phyloP scores from a whole-genome alignment of 306 rosid species.

The Cercis canadensis region DNA sequence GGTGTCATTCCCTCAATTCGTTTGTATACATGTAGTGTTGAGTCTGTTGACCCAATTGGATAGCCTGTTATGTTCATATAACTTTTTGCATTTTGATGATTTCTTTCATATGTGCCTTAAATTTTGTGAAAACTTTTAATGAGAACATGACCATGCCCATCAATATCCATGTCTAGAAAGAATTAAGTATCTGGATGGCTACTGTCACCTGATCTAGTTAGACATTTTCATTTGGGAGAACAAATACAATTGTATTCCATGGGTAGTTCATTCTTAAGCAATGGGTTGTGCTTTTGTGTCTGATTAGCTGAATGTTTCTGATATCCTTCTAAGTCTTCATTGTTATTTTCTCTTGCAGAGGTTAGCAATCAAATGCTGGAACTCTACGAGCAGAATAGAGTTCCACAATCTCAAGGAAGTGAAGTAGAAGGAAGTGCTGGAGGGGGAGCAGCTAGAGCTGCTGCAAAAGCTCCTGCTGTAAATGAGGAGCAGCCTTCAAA shows the following conservation, averaged over 20 bases:
- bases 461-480: slow-evolving; percentile 53
- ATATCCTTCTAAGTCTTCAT: slow-evolving; percentile 19
- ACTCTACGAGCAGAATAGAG: slow-evolving; percentile 85
- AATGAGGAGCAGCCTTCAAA: slow-evolving; percentile 69
- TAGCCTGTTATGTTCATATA: slow-evolving; percentile 37
- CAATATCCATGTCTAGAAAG: neutral
- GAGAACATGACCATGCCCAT: slow-evolving; percentile 11
- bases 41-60: slow-evolving; percentile 36
- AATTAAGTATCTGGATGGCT: slow-evolving; percentile 23
- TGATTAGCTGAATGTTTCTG: slow-evolving; percentile 18
- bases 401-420: slow-evolving; percentile 73
- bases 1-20: slow-evolving; percentile 64
- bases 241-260: slow-evolving; percentile 14
- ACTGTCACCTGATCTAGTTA: slow-evolving; percentile 28
- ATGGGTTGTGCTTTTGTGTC: slow-evolving; percentile 37
- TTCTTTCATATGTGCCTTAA: slow-evolving; percentile 17
- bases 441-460: slow-evolving; percentile 52
- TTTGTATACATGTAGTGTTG: slow-evolving; percentile 27
- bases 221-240: slow-evolving; percentile 25
- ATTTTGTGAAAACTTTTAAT: slow-evolving; percentile 4
- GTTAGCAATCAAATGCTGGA: slow-evolving; percentile 99
- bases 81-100: slow-evolving; percentile 35
- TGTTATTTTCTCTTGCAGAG: slow-evolving; percentile 64
- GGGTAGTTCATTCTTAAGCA: slow-evolving; percentile 29
- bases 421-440: slow-evolving; percentile 76